Base-by-base conservation (phyloP, 2,329 filamentous ascomycete species). In the Diaporthe velutina region DNA sequence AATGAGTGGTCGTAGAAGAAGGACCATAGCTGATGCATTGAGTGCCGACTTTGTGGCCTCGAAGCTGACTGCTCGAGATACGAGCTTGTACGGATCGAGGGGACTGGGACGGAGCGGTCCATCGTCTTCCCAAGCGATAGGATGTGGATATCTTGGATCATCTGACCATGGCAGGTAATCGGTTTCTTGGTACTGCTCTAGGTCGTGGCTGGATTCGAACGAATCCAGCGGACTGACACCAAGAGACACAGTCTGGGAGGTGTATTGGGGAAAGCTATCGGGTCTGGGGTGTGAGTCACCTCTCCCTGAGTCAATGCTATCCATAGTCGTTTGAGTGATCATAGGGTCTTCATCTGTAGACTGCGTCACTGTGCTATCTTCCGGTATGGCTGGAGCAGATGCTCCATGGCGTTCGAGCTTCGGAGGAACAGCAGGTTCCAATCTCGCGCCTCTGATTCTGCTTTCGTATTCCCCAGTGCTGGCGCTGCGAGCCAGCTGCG, bases 141-240 rank as follows among this genome's bases (percentile, higher is more conserved):
- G 86, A 75, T 90, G 86, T 0, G 90, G 88, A 73, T 90, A 92
- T 0, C 85, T 81, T 1, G 89, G 88, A 75, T 93, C 91, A 28
- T 88, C 83, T 0, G 85, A 82, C 90, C 90, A 92, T 0, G 88
- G 88, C 8, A 92, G 83, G 76, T 89, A 93, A 78, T 93, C 91
- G 1, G 84, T 87, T 58, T 92, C 90, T 38, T 66, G 19, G 89
- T 86, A 8, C 90, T 84, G 61, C 83, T 82, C 15, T 83, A 83
- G 6, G 84, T 83, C 12, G 80, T 79, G 40, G 86, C 82, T 73
- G 86, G 81, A 66, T 85, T 82, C 2, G 82, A 83, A 10, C 80
- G 80, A 10, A 75, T 82, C 83, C 3, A 78, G 76, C 1, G 80
- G 80, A 42, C 80, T 84, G 3, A 72, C 54, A 17, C 75, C 75